Conservation (phyloP, 345 rosid species). For the Carallia pectinifolia region DNA sequence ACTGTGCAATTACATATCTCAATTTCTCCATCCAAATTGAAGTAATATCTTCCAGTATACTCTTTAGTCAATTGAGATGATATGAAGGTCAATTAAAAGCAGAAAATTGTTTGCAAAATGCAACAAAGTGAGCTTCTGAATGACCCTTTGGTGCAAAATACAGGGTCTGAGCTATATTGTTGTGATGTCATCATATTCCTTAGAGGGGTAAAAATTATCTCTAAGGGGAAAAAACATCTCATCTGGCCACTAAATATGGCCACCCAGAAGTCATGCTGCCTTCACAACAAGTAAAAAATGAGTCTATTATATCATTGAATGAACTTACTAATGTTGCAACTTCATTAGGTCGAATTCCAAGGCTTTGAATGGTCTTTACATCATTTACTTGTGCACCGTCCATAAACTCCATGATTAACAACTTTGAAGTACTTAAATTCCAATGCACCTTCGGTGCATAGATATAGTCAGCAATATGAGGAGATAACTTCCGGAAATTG, state of each 20-base stretch:
- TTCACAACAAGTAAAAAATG: slow-evolving; percentile 8
- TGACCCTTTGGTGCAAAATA: background rate
- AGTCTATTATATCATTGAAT: slow-evolving; percentile 4
- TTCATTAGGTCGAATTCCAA: slow-evolving; percentile 74
- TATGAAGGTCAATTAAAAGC: no score
- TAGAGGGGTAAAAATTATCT: no score
- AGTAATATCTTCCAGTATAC: no score
- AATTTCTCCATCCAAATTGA: no score
- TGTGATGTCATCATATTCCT: no score
- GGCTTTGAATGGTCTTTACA: slow-evolving; percentile 57
- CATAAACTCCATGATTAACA: slow-evolving; percentile 91
- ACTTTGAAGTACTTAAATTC: slow-evolving; percentile 81
- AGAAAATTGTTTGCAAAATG: background rate
- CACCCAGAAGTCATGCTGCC: background rate
- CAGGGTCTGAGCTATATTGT: background rate
- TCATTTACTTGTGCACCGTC: slow-evolving; percentile 89
- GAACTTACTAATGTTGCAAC: slow-evolving; percentile 78
- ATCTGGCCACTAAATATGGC: background rate
- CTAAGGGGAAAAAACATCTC: no score
- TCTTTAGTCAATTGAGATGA: background rate
- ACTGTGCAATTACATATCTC: background rate
- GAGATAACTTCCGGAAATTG: slow-evolving; percentile 84
- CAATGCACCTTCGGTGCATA: slow-evolving; percentile 81
- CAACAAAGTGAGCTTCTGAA: background rate
- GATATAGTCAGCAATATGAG: slow-evolving; percentile 75